Percentiles rank a stretch among this genome's conserved stretches.
These are phyloP conservation scores for Cucurbita ficifolia DNA, from an alignment of 306 rosid genomes.

Conservation along the genomic window DNA sequence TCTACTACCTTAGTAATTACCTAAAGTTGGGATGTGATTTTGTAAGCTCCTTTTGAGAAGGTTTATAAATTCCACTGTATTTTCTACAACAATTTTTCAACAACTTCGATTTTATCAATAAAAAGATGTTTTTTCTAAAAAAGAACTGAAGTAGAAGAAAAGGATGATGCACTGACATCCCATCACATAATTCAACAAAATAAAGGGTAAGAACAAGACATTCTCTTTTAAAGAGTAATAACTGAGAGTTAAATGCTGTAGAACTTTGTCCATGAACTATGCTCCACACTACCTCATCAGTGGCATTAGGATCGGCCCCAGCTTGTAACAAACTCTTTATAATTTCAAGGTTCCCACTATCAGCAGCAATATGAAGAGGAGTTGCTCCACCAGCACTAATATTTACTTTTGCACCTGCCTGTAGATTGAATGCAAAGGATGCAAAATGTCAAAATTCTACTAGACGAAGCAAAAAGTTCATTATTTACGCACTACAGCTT, in stretches of 20 bases:
- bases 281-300: slow-evolving; percentile 50
- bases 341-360: slow-evolving; percentile 50
- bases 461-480: background rate
- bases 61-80: background rate
- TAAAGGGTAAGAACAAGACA: background rate
- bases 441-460: background rate
- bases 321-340: slow-evolving; percentile 56
- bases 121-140: background rate
- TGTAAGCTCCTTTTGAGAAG: background rate
- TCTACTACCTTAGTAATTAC: background rate
- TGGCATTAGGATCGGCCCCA: slow-evolving; percentile 71
- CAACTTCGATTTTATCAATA: background rate
- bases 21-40: background rate
- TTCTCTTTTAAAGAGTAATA: background rate
- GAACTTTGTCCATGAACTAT: background rate
- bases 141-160: background rate
- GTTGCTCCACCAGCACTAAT: slow-evolving; percentile 88
- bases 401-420: slow-evolving; percentile 88
- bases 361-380: slow-evolving; percentile 84
- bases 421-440: slow-evolving; percentile 15
- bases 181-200: background rate
- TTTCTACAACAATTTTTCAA: background rate
- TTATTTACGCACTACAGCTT: background rate
- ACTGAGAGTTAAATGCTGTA: background rate
- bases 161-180: background rate